Evolutionary conservation across 768 basidiomycete species (phyloP), one percentile per base, ranked within the genome.

Genomic region (Suillus decipiens): DNA sequence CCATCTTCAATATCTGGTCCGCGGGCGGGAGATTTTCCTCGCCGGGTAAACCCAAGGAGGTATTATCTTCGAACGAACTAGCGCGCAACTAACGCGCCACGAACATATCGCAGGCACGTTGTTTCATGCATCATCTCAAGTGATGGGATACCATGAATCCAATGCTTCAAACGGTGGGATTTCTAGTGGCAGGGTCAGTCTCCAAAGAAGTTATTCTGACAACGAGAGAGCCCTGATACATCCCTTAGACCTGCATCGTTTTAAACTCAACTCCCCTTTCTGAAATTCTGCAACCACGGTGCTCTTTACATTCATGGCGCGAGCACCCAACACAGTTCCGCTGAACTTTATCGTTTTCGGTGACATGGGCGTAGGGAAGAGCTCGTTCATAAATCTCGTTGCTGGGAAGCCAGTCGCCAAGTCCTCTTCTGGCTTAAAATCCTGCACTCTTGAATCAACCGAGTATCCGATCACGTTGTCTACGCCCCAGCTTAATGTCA

Each of bases 351-450:
- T 64, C 19, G 43, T 64, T 33, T 64, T 64, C 19, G 63, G 63
- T 8, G 60, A 64, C 24, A 61, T 55, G 59, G 63, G 63, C 28
- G 63, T 33, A 54, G 63, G 63, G 33, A 64, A 64, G 54, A 62
- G 60, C 37, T 62, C 60, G 17, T 36, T 64, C 14, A 22, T 64
- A 8, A 64, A 64, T 53, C 63, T 64, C 60, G 31, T 64, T 37
- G 63, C 63, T 9, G 60, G 51, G 31, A 15, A 33, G 24, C 3
- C 31, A 17, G 2, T 61, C 15, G 63, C 63, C 24, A 31, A n/a
- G 2, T 42, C 60, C 15, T 64, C 63, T 12, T 24, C 24, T 8
- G 59, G 47, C n/a, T 53, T 34, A 39, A 15, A 5, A 55, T 45
- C 51, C 34, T 64, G 63, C 33, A 64, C 63, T 2, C 59, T 64